Evolutionary conservation across 2,329 filamentous ascomycete genomes (phyloP), one percentile per base, ranked within the genome.

Genomic region (Colletotrichum salicis): DNA sequence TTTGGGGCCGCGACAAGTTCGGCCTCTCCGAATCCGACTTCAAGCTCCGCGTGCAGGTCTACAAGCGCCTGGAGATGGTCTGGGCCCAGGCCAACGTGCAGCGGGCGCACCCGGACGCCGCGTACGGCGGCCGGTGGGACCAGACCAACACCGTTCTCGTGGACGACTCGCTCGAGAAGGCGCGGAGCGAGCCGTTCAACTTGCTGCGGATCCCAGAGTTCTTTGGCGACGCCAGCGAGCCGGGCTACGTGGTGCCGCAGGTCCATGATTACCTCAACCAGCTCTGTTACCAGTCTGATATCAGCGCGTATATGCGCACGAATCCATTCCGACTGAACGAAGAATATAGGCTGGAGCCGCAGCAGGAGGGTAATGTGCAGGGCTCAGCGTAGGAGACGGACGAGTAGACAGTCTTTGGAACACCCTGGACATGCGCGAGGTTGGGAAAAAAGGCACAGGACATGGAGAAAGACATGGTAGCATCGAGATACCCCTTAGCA

Each of bases 91-190:
- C 80, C 0, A 59, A 67, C 4, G 80, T 91, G 27, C 79, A 78
- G 69, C 77, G 73, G 8, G 82, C 84, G 41, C 86, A 88, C 80
- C 88, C 84, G n/a, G 79, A 78, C 41, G 79, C 77, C 15, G 79
- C 76, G 0, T 65, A 73, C 24, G 85, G 82, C 29, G 80, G 77
- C 15, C 76, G 80, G 13, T 98, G 95, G 93, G 88, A 91, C 76
- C 95, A 97, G 82, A 87, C 87, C 62, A 97, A 98, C 80, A 98
- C 96, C 0, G 87, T 98, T 7, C 86, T 99, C 31, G 90, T 98
- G 51, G 96, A 99, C 76, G 96, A 98, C 82, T 94, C 92, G 35
- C 77, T 82, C 1, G 87, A 95, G 77, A 99, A 98, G 84, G 95
- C 92, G 0, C 86, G 89, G 31, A 92, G 88, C 67, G 94, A 99